A percentile compares a stretch with the other conserved stretches of the same genome.
These are phyloP conservation scores for Kodamaea kaohsiungensis DNA, from an alignment of 805 yeast genomes.

Conservation along the genomic window DNA sequence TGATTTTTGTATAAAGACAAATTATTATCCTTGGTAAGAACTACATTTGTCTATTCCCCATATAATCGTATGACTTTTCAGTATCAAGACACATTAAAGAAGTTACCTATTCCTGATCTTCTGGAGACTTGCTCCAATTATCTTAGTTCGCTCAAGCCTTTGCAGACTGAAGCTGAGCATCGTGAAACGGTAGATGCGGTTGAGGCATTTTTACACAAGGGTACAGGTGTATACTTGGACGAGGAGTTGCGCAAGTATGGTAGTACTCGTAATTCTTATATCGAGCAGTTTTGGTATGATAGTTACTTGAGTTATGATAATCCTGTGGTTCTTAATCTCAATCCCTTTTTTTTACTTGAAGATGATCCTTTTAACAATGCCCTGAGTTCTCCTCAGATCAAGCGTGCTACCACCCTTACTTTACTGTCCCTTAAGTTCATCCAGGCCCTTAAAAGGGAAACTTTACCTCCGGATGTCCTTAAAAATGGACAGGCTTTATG, in stretches of 20 bases:
- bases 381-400: constrained; percentile 53
- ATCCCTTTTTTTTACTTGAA: constrained; percentile 86
- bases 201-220: constrained; percentile 50
- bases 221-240: constrained; percentile 60
- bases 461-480: constrained; percentile 68
- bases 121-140: constrained; percentile 66
- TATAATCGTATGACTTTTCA: constrained; percentile 45
- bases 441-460: constrained; percentile 73
- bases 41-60: not conserved
- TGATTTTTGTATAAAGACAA: not conserved
- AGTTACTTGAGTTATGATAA: constrained; percentile 84
- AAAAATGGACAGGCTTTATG: constrained; percentile 66
- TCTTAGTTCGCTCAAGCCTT: constrained; percentile 67
- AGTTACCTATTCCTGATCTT: constrained; percentile 80
- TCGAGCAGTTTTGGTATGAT: constrained; percentile 95
- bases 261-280: constrained; percentile 69
- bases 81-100: constrained; percentile 57
- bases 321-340: constrained; percentile 87
- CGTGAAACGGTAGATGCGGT: constrained; percentile 60
- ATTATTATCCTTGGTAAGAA: not conserved
- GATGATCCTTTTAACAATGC: constrained; percentile 81
- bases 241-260: constrained; percentile 62
- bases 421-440: constrained; percentile 77
- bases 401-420: constrained; percentile 78
- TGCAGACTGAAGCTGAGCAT: constrained; percentile 79